Percentiles rank a stretch among this genome's conserved stretches.
Evolutionary conservation across 805 yeast genomes (phyloP).

Genomic region (Candida glaebosa): DNA sequence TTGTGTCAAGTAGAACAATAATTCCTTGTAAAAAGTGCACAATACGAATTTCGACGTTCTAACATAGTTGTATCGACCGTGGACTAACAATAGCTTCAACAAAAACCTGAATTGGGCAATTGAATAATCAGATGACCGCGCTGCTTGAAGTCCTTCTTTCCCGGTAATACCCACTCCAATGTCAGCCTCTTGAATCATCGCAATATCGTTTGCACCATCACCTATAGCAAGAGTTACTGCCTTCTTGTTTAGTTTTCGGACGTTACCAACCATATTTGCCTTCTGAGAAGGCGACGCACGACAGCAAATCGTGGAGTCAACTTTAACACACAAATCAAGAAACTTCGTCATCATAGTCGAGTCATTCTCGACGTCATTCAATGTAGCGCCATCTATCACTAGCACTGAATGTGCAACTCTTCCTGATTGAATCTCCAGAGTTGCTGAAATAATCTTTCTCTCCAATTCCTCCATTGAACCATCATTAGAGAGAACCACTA

Average conservation of each 20-base stretch:
- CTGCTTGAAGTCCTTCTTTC: conserved; percentile 95
- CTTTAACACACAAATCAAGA: conserved; percentile 77
- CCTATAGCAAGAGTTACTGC: conserved; percentile 94
- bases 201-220: conserved; percentile 98
- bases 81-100: conserved; percentile 79
- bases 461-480: conserved; percentile 53
- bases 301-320: conserved; percentile 91
- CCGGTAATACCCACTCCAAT: conserved; percentile 98
- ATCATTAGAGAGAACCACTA: conserved; percentile 59
- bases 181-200: conserved; percentile 98
- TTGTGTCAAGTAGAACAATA: conserved; percentile 85
- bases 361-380: conserved; percentile 70
- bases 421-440: conserved; percentile 67
- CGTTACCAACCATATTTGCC: conserved; percentile 79
- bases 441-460: conserved; percentile 70
- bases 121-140: conserved; percentile 90
- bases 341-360: conserved; percentile 68
- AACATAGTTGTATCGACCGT: conserved; percentile 93
- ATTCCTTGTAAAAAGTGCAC: conserved; percentile 92
- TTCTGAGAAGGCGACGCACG: conserved; percentile 97
- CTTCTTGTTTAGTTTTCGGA: conserved; percentile 63
- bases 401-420: conserved; percentile 90
- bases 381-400: conserved; percentile 91
- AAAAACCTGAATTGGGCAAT: conserved; percentile 91
- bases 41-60: conserved; percentile 89